Evolutionary conservation across 2,329 filamentous ascomycete genomes (phyloP).

Genomic region (Aspergillus transmontanensis): DNA sequence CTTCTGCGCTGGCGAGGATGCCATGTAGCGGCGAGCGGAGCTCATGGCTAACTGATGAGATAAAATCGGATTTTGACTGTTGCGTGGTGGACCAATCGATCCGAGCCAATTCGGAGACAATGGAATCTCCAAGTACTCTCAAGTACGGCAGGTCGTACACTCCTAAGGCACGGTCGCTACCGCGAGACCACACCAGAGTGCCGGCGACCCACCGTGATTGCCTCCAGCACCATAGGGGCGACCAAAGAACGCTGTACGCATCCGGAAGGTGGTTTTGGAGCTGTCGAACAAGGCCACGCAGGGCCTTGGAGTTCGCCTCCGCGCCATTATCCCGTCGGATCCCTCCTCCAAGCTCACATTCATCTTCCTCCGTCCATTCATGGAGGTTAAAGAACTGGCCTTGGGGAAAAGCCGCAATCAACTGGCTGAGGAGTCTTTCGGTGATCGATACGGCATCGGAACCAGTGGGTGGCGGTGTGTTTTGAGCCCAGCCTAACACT

Average conservation of each 20-base stretch:
- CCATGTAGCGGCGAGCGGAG: slow-evolving; percentile 52
- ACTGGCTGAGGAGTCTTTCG: slow-evolving; percentile 19
- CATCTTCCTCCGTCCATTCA: slow-evolving; percentile 5
- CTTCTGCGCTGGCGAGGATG: slow-evolving; percentile 52
- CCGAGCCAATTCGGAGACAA: slow-evolving; percentile 39
- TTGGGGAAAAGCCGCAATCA: slow-evolving; percentile 27
- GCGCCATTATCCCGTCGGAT: not conserved
- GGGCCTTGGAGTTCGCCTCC: not conserved
- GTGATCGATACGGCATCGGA: slow-evolving; percentile 9
- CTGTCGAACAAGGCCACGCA: slow-evolving; percentile 22
- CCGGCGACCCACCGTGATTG: slow-evolving; percentile 38
- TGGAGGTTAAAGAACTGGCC: slow-evolving; percentile 28
- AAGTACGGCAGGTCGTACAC: slow-evolving; percentile 37
- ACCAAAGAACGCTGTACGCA: slow-evolving; percentile 25
- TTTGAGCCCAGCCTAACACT: slow-evolving; percentile 21
- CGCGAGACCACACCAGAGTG: slow-evolving; percentile 30
- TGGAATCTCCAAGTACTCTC: slow-evolving; percentile 36
- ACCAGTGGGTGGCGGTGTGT: not conserved
- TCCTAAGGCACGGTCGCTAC: slow-evolving; percentile 23
- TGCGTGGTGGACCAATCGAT: slow-evolving; percentile 40
- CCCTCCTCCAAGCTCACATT: not conserved
- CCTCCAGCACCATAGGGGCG: slow-evolving; percentile 35
- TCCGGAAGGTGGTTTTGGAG: slow-evolving; percentile 19
- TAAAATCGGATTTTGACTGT: slow-evolving; percentile 55
- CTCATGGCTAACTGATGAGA: slow-evolving; percentile 57